Conservation (phyloP, 2,329 filamentous ascomycete species). For the Camillea tinctor region DNA sequence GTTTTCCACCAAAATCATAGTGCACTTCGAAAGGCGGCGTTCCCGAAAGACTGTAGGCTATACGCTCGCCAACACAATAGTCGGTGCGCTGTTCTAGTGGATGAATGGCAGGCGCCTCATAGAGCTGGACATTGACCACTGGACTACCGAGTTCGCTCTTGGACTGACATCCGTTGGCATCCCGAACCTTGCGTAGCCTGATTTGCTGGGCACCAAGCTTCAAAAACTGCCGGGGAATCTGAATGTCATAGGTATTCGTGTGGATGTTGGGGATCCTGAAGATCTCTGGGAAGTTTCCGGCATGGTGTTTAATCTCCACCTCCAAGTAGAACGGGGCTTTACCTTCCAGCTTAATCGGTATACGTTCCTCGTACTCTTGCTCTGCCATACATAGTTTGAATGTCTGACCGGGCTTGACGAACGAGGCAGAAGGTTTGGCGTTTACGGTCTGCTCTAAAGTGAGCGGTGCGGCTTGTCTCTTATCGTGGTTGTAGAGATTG, state of each 20-base stretch:
- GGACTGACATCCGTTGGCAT: slow-evolving; percentile 81
- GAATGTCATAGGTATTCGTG: slow-evolving; percentile 71
- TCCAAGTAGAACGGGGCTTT: slow-evolving; percentile 86
- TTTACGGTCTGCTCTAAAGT: slow-evolving; percentile 81
- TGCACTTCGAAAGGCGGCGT: slow-evolving; percentile 89
- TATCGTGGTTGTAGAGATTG: slow-evolving; percentile 77
- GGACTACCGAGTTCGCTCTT: slow-evolving; percentile 70
- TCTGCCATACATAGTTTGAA: slow-evolving; percentile 95
- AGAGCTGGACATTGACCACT: slow-evolving; percentile 86
- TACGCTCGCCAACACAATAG: slow-evolving; percentile 93
- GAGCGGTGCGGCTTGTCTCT: slow-evolving; percentile 63
- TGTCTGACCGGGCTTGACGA: slow-evolving; percentile 82
- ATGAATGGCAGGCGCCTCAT: slow-evolving; percentile 88
- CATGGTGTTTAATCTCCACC: slow-evolving; percentile 89
- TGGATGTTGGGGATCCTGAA: slow-evolving; percentile 80
- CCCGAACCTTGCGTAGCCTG: slow-evolving; percentile 84
- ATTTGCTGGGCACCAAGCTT: slow-evolving; percentile 88
- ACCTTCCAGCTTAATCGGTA: slow-evolving; percentile 82
- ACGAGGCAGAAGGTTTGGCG: slow-evolving; percentile 76
- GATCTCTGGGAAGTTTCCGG: slow-evolving; percentile 74
- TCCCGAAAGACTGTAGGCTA: slow-evolving; percentile 88
- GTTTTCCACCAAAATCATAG: slow-evolving; percentile 80
- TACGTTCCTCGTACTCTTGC: slow-evolving; percentile 76
- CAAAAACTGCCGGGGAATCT: slow-evolving; percentile 80
- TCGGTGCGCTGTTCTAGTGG: slow-evolving; percentile 80